Evolutionary conservation across 495 filamentous ascomycete species (phyloP).

Genomic region (Thozetella sp.): DNA sequence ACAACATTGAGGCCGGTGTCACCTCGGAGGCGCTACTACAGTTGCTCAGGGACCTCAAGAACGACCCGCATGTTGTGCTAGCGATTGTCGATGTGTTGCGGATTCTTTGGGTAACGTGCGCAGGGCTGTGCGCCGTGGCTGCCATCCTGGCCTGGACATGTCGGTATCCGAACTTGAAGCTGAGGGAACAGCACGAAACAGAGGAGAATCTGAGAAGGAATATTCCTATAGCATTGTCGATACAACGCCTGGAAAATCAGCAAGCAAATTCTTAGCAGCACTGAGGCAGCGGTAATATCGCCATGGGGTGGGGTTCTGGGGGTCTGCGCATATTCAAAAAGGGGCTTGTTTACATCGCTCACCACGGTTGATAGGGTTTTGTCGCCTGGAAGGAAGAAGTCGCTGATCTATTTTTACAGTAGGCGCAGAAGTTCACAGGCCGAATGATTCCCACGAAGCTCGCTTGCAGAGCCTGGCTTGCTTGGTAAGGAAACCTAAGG

Average conservation of each 20-base stretch:
- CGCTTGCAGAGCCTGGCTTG: no score
- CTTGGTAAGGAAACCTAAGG: no score
- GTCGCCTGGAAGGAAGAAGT: no score
- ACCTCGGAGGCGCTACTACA: constrained; percentile 16
- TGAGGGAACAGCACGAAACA: not conserved
- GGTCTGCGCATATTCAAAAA: no score
- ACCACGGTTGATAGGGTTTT: no score
- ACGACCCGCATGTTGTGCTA: constrained; percentile 8
- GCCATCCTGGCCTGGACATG: constrained; percentile 12
- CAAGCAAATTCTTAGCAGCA: no score
- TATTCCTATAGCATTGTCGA: not conserved
- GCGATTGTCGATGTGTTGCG: constrained; percentile 17
- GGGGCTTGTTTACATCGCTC: no score
- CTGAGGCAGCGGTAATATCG: no score
- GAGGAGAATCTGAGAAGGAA: not conserved
- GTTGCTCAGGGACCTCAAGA: constrained; percentile 15
- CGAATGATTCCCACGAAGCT: no score
- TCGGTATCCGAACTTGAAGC: constrained; percentile 11
- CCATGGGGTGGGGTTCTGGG: no score
- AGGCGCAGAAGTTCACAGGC: no score
- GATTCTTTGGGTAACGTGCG: constrained; percentile 22
- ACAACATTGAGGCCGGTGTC: constrained; percentile 6
- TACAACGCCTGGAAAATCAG: not conserved
- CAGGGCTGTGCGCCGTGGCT: constrained; percentile 8
- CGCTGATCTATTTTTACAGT: no score